phyloP scores from a whole-genome alignment of 176 grass and related monocot genomes.

The Carex littledalei region DNA sequence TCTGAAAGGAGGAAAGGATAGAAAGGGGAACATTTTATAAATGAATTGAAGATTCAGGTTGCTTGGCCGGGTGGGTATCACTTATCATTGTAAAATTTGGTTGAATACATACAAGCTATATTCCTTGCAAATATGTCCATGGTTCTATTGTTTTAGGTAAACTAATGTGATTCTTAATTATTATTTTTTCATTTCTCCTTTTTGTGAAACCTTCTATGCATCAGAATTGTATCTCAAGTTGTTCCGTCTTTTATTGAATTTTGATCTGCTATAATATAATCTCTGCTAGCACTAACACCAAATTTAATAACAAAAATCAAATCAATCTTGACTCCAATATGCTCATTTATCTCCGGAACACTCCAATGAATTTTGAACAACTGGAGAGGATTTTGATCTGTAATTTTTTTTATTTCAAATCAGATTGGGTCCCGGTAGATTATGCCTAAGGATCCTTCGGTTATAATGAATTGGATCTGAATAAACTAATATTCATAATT shows the following conservation, averaged over 20 bases:
- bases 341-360: no score
- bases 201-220: background rate
- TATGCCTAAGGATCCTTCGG: no score
- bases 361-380: no score
- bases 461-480: no score
- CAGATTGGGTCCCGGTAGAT: no score
- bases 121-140: background rate
- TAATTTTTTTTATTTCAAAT: no score
- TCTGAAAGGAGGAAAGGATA: conserved; percentile 26
- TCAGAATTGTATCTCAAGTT: background rate
- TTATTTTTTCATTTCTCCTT: background rate
- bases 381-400: no score
- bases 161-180: background rate
- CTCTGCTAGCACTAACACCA: no score
- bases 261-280: background rate
- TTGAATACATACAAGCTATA: conserved; percentile 18
- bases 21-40: conserved; percentile 10
- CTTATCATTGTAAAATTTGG: conserved; percentile 14
- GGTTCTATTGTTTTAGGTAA: background rate
- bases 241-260: background rate
- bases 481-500: no score
- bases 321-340: no score
- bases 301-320: no score
- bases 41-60: conserved; percentile 52
- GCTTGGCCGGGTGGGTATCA: conserved; percentile 9